Evolutionary conservation across 192 early-diverging fungal species (phyloP), one percentile per base, ranked within the genome.

Genomic region (Funneliformis geosporum): DNA sequence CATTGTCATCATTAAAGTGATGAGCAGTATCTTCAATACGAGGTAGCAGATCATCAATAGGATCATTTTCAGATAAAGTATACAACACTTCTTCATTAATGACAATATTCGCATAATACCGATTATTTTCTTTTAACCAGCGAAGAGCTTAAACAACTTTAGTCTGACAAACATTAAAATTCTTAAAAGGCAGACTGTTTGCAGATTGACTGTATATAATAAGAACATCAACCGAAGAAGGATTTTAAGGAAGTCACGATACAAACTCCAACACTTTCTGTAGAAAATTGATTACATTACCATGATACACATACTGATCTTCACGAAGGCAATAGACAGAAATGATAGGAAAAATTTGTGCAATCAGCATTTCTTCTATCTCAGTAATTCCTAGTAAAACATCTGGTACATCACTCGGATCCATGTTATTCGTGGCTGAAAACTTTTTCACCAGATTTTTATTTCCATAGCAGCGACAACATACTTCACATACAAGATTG

Each of bases 271-370:
- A n/a, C 42, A 71, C 3, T 43, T 71, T 38, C 39, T 71, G 69
- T 12, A 14, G 4, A 42, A 71, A 71, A 71, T 71, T 71, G 5
- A 71, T 46, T 1, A 73, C 44, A 47, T 73, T 73, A 23, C n/a
- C n/a, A 12, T 23, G 4, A 10, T 73, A 73, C 5, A 7, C 5
- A 33, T 33, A 33, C 33, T 33, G 33, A 33, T 33, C 39, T 4
- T 12, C 11, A 43, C 4, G 39, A n/a, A 71, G 21, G 0, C 38
- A 23, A 25, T 71, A 71, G 0, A 71, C 44, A 3, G 39, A 71
- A 7, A 71, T 39, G 5, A 71, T 40, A 43, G 69, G 12, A 23
- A 71, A 71, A 4, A 46, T 28, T 3, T n/a, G 12, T 18, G 67
- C 38, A 18, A 69, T 69, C 3, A 69, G 4, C 33, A 69, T 69